phyloP scores from a whole-genome alignment of 495 filamentous ascomycete species.

The Jackrogersella multiformis region DNA sequence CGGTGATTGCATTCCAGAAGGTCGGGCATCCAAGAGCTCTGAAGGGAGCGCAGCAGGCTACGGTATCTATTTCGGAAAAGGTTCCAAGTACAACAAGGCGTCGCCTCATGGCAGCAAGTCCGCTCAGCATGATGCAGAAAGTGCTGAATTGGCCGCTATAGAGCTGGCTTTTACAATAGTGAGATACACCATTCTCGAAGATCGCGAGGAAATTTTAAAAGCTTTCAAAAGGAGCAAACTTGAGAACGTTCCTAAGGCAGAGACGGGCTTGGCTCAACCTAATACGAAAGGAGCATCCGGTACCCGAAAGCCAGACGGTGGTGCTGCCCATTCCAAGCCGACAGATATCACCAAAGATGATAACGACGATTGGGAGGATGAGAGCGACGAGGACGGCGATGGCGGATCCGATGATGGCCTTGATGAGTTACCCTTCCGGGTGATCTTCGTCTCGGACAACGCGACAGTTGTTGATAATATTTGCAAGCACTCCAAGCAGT shows the following conservation, averaged over 20 bases:
- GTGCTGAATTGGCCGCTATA: background rate
- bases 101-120: background rate
- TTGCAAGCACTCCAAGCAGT: background rate
- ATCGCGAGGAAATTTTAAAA: background rate
- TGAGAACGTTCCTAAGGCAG: background rate
- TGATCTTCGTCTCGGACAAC: conserved; percentile 5
- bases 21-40: background rate
- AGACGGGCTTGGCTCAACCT: background rate
- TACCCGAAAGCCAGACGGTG: background rate
- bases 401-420: background rate
- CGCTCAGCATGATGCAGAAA: background rate
- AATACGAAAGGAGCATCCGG: background rate
- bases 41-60: background rate
- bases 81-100: background rate
- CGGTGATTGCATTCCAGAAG: background rate
- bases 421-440: background rate
- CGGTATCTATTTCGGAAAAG: conserved; percentile 5
- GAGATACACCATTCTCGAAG: background rate
- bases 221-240: background rate
- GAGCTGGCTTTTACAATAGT: background rate
- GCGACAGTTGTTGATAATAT: conserved; percentile 1
- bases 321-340: background rate
- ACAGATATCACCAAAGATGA: background rate
- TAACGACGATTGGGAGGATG: background rate
- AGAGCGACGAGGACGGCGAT: background rate